phyloP scores from a whole-genome alignment of 1,284 basidiomycete genomes.

The Ganoderma sp. region DNA sequence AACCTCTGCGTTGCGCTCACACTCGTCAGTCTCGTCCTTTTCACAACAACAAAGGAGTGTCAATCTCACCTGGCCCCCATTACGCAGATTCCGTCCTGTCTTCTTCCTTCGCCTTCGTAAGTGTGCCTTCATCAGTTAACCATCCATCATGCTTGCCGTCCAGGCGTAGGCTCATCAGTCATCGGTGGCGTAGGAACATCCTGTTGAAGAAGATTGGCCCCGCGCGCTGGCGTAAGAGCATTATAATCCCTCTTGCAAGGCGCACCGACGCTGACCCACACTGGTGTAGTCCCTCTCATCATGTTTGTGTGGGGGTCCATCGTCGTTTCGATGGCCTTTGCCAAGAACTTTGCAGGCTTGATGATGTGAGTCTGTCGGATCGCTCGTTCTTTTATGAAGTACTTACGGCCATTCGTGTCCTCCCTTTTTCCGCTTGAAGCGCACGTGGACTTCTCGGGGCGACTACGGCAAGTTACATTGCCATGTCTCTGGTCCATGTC shows the following conservation, averaged over 20 bases:
- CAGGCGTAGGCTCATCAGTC: background rate
- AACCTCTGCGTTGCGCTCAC: constrained; percentile 29
- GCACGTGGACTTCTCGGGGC: constrained; percentile 16
- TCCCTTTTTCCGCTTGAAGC: background rate
- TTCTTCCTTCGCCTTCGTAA: constrained; percentile 30
- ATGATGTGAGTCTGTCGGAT: constrained; percentile 14
- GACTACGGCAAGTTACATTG: constrained; percentile 3
- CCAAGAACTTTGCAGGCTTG: constrained; percentile 24
- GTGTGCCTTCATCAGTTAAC: background rate
- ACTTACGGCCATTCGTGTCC: no score
- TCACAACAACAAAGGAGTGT: no score
- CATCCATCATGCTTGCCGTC: no score
- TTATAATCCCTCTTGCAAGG: background rate
- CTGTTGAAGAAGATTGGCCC: constrained; percentile 24
- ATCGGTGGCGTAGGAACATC: constrained; percentile 20
- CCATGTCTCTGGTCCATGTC: constrained; percentile 15
- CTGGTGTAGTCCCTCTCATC: constrained; percentile 6
- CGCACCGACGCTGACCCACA: background rate
- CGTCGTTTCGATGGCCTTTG: constrained; percentile 26
- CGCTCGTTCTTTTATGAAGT: background rate
- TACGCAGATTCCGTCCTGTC: constrained; percentile 26
- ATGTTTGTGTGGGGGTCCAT: constrained; percentile 28
- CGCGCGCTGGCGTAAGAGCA: constrained; percentile 26
- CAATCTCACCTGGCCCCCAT: background rate
- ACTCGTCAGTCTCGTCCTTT: constrained; percentile 14